Evolutionary conservation across 305 asterid species (phyloP), one percentile per base, ranked within the genome.

Genomic region (Solanum hybrid): DNA sequence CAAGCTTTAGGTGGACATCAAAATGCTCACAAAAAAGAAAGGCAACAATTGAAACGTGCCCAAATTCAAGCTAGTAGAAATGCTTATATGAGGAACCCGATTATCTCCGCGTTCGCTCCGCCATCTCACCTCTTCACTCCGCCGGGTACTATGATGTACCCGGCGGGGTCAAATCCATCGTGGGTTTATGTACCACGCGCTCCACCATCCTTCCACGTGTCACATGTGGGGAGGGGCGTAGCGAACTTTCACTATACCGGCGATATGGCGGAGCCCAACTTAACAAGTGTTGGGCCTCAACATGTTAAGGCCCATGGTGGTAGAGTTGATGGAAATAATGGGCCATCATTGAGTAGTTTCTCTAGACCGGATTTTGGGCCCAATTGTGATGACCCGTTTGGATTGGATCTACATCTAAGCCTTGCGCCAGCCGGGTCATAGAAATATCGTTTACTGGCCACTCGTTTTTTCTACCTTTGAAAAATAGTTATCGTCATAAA

Each of bases 1-100:
- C 99, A 96, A 88, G 99, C 99, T 5, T 91, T 96, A 22, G 99
- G 99, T 22, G 99, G 99, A 42, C 99, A 96, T 29, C 99, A 96
- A n/a, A 96, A 96, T 94, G 99, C 99, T 16, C 98, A 96, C 91
- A 96, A 96, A 91, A 96, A 96, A 88, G 99, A 95, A 22, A 86
- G 98, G 69, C 99, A 96, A 81, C 99, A 96, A 87, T 91, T 95
- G 34, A 96, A 96, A 89, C 96, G 99, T 7, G 99, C 99, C 3
- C 98, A 96, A 92, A 92, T 96, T 91, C 98, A 94, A 77, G 98
- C 98, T 81, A 94, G 92, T 17, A 91, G 99, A 24, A 95, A 94
- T 96, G 96, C 99, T 71, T 95, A 93, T 94, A 95, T 96, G 95
- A 95, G 99, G 5, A 96, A 94, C 94, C 98, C 98, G 7, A 96